Percentiles rank a stretch among this genome's conserved stretches.
Evolutionary conservation across 2,329 filamentous ascomycete species (phyloP).

Genomic region (Botryosphaeria dothidea): DNA sequence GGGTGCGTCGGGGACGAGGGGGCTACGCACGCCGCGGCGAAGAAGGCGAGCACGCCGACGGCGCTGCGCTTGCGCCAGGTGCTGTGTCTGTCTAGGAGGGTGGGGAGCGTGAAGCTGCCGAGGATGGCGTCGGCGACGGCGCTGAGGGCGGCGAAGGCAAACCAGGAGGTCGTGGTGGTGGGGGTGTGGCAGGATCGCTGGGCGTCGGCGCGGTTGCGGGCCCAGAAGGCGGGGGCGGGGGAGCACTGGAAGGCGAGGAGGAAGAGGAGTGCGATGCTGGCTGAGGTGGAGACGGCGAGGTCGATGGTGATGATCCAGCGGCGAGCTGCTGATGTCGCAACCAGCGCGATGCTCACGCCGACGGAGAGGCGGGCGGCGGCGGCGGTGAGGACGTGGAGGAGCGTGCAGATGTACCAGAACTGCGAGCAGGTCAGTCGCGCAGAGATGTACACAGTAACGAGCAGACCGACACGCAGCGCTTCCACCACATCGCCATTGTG

Average conservation of each 20-base stretch:
- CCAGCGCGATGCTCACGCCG: background rate
- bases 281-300: background rate
- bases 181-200: background rate
- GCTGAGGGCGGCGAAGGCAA: background rate
- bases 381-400: background rate
- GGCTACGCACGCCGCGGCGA: background rate
- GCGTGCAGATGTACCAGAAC: conserved; percentile 11
- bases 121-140: background rate
- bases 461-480: background rate
- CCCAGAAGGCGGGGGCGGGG: conserved; percentile 3
- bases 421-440: background rate
- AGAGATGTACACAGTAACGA: too few relatives aligned
- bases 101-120: background rate
- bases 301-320: background rate
- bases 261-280: background rate
- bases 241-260: conserved; percentile 2
- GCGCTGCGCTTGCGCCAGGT: background rate
- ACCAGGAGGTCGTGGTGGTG: background rate
- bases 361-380: background rate
- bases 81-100: background rate
- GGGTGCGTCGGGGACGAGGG: background rate
- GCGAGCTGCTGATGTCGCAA: background rate
- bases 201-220: conserved; percentile 2
- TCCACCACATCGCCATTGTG: conserved; percentile 17
- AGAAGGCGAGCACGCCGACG: background rate